phyloP scores from a whole-genome alignment of 257 asterid genomes.

The Solanum verrucosum region DNA sequence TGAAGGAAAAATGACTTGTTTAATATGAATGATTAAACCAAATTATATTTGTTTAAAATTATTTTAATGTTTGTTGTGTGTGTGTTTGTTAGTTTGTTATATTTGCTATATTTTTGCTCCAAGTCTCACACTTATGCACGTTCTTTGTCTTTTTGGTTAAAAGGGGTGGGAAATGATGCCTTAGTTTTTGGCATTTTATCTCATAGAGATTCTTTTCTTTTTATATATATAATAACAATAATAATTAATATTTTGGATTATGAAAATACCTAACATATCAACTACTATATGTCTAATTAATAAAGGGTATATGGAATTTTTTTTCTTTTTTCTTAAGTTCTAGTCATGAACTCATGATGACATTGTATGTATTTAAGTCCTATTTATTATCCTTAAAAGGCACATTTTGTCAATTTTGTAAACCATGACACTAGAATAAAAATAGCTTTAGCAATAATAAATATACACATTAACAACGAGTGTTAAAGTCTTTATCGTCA shows the following conservation, averaged over 20 bases:
- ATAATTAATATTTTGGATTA: neutral
- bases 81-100: conserved; percentile 12
- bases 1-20: conserved; percentile 27
- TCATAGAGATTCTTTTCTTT: neutral
- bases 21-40: conserved; percentile 13
- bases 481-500: accelerated
- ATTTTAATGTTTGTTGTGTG: conserved; percentile 6
- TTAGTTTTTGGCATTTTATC: conserved; percentile 14
- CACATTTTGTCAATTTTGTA: neutral
- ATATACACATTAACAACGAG: too few relatives aligned
- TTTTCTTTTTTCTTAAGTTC: neutral
- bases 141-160: conserved; percentile 21
- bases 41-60: conserved; percentile 12
- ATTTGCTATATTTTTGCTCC: conserved; percentile 5
- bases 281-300: neutral
- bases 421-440: too few relatives aligned
- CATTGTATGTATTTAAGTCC: neutral
- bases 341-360: neutral
- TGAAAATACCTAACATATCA: conserved; percentile 5
- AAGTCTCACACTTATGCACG: conserved; percentile 40
- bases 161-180: neutral
- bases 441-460: too few relatives aligned
- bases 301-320: neutral
- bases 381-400: neutral
- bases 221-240: neutral